These are phyloP conservation scores for Termitomyces sp. DNA, from an alignment of 1,284 basidiomycete species.

Conservation along the genomic window DNA sequence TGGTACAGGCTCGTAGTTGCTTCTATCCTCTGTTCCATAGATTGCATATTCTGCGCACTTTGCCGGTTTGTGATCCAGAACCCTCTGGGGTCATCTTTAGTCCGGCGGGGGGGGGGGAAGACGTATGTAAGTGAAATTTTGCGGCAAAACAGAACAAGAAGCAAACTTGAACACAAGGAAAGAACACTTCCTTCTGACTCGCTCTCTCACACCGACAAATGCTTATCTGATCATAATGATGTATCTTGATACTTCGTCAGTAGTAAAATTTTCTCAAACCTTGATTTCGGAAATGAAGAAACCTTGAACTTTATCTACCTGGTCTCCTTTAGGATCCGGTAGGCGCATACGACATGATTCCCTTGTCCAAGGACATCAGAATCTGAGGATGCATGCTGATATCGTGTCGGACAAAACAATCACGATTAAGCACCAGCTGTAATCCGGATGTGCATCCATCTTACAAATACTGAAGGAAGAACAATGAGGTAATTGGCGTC, in stretches of 20 bases:
- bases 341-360: background rate
- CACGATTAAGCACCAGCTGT: background rate
- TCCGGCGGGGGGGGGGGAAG: background rate
- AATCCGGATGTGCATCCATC: background rate
- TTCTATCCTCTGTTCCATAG: background rate
- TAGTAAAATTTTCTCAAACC: background rate
- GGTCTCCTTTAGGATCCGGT: background rate
- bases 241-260: no score
- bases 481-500: background rate
- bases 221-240: background rate
- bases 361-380: background rate
- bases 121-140: background rate
- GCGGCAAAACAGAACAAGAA: background rate
- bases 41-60: background rate
- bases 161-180: background rate
- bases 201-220: background rate
- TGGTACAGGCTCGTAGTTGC: background rate
- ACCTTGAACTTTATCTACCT: background rate
- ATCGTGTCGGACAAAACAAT: background rate
- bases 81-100: background rate
- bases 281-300: background rate
- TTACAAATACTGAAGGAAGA: background rate
- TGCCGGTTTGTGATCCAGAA: background rate
- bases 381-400: background rate
- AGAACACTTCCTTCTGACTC: background rate